These are phyloP conservation scores for Gautieria morchelliformis DNA, from an alignment of 768 basidiomycete genomes.

Conservation along the genomic window DNA sequence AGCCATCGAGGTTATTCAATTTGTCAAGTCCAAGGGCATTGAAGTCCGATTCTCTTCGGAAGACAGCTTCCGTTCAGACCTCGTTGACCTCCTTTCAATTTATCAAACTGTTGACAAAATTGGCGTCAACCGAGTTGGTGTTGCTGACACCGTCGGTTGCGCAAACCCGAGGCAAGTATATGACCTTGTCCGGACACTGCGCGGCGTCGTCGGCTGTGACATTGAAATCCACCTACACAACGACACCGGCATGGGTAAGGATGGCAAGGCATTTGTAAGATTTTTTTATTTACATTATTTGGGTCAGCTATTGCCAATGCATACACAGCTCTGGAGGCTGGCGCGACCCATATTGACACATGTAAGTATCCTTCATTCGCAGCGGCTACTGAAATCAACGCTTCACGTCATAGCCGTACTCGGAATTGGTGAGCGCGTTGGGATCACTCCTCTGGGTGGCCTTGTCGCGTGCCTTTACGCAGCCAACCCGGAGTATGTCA, in stretches of 20 bases:
- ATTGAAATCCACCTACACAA: constrained; percentile 99
- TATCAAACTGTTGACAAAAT: constrained; percentile 99
- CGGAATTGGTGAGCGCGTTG: constrained; percentile 97
- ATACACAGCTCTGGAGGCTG: constrained; percentile 95
- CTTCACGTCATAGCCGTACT: constrained; percentile 57
- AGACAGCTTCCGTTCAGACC: constrained; percentile 98
- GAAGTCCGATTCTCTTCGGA: constrained; percentile 99
- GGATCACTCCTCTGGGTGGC: constrained; percentile 96
- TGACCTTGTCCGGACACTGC: constrained; percentile 90
- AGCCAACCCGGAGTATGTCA: constrained; percentile 98
- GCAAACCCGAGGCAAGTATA: constrained; percentile 98
- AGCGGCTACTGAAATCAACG: background rate
- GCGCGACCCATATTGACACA: constrained; percentile 98
- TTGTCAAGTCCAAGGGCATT: constrained; percentile 98
- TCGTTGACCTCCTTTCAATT: constrained; percentile 96
- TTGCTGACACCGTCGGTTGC: constrained; percentile 98
- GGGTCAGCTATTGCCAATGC: constrained; percentile 88
- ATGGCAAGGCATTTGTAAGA: background rate
- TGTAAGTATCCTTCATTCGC: constrained; percentile 39
- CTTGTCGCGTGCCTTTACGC: constrained; percentile 95
- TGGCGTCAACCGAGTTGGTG: constrained; percentile 96
- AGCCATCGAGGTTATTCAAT: constrained; percentile 97
- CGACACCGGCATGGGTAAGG: constrained; percentile 89
- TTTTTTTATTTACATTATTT: constrained; percentile 4
- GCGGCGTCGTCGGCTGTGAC: constrained; percentile 94